phyloP scores from a whole-genome alignment of 176 grass and related monocot species.

The Aegilops bicornis region DNA sequence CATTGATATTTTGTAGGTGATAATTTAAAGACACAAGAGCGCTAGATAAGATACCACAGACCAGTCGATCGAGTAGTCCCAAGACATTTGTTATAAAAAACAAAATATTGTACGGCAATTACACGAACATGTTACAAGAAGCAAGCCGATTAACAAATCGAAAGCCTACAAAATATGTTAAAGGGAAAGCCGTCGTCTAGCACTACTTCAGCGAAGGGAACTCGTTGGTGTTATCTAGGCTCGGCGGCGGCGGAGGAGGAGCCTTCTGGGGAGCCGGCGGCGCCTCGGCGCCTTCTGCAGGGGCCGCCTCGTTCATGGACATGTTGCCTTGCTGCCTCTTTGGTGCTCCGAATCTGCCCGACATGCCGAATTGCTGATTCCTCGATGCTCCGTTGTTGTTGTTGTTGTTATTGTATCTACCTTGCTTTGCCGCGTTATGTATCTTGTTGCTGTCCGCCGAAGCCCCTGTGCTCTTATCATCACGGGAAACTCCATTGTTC shows the following conservation, averaged over 20 bases:
- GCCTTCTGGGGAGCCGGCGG: neutral
- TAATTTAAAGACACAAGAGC: no score
- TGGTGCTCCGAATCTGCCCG: neutral
- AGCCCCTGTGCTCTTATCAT: no score
- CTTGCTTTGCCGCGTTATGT: neutral
- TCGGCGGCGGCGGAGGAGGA: neutral
- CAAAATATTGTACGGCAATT: no score
- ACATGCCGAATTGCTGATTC: neutral
- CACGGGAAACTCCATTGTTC: no score
- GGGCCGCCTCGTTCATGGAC: neutral
- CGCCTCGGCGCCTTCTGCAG: neutral
- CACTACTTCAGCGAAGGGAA: neutral
- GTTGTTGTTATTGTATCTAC: neutral
- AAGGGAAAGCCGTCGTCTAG: neutral
- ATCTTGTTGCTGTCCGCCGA: neutral
- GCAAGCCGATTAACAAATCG: no score
- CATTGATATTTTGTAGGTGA: no score
- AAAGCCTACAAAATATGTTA: neutral
- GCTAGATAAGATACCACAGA: no score
- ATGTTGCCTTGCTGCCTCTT: no score
- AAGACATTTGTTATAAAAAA: no score
- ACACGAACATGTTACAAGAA: no score
- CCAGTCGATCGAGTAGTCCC: no score
- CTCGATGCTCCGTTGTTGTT: neutral
- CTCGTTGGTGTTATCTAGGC: neutral